Conservation (phyloP, 768 basidiomycete species). For the Lentinula raphanica region DNA sequence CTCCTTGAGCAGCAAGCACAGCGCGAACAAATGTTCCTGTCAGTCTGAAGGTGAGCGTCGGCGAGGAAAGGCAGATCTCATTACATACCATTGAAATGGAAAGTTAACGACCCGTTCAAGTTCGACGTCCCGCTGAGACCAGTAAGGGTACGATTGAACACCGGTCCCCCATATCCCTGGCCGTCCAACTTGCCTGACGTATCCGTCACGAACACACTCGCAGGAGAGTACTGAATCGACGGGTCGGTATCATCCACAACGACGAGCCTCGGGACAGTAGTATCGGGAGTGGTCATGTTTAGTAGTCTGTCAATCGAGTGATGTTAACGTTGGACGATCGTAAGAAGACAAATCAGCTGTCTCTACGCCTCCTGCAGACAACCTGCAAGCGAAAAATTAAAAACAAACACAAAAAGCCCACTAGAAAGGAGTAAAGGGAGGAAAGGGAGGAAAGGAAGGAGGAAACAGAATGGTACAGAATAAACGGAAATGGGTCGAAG, state of each 20-base stretch:
- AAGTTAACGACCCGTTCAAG: neutral
- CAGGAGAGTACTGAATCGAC: neutral
- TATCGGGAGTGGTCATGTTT: neutral
- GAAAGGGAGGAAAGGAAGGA: neutral
- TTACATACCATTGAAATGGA: conserved; percentile 2
- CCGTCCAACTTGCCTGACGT: neutral
- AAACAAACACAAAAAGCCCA: too few relatives aligned
- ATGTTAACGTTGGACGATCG: neutral
- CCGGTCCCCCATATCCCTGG: neutral
- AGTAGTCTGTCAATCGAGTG: neutral
- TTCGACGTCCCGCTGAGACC: neutral
- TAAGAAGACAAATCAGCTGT: neutral
- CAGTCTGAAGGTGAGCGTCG: neutral
- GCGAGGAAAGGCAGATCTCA: too few relatives aligned
- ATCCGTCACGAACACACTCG: neutral
- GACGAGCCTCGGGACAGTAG: conserved; percentile 1
- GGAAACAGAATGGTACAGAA: neutral
- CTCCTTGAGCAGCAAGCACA: neutral
- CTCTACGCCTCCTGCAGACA: neutral
- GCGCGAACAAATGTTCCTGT: conserved; percentile 3
- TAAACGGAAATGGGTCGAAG: neutral
- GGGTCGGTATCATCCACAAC: conserved; percentile 6
- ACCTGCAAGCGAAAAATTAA: too few relatives aligned
- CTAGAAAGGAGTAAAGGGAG: too few relatives aligned
- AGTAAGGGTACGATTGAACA: conserved; percentile 1